Conservation (phyloP, 805 yeast species). For the Candida khao-thaluensis region DNA sequence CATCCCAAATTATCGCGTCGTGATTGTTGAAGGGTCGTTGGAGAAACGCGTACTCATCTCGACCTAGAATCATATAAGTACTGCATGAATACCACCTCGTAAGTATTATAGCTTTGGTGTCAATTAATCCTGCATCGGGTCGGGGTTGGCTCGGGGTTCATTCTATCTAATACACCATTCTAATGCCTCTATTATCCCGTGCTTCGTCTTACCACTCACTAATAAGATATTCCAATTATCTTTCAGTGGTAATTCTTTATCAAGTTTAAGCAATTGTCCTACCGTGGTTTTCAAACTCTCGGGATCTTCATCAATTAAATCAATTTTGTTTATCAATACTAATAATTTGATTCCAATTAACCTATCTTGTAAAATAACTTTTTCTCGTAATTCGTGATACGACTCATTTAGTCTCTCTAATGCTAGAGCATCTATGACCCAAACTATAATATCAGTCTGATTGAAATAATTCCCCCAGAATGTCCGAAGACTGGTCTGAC, state of each 20-base stretch:
- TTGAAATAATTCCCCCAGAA: constrained; percentile 86
- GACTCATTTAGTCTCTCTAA: constrained; percentile 65
- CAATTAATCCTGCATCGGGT: too few relatives aligned
- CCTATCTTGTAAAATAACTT: constrained; percentile 63
- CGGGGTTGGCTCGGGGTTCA: too few relatives aligned
- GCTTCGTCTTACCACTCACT: constrained; percentile 38
- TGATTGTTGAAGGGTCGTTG: background rate
- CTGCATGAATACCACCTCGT: too few relatives aligned
- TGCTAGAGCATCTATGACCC: constrained; percentile 79
- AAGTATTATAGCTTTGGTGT: too few relatives aligned
- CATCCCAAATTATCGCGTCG: constrained; percentile 1
- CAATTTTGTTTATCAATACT: constrained; percentile 67
- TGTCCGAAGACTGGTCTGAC: constrained; percentile 39
- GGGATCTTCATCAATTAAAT: constrained; percentile 31
- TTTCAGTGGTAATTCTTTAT: constrained; percentile 16
- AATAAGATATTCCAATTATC: constrained; percentile 24
- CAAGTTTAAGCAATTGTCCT: constrained; percentile 19
- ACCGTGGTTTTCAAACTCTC: constrained; percentile 12
- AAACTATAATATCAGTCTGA: constrained; percentile 66
- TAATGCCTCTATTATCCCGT: constrained; percentile 17
- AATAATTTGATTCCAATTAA: constrained; percentile 68
- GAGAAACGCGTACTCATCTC: constrained; percentile 3
- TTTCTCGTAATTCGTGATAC: constrained; percentile 57
- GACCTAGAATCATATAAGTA: too few relatives aligned
- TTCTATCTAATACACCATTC: constrained; percentile 3